phyloP scores from a whole-genome alignment of 2,329 filamentous ascomycete genomes.

The Aspergillus pseudoglaucus region DNA sequence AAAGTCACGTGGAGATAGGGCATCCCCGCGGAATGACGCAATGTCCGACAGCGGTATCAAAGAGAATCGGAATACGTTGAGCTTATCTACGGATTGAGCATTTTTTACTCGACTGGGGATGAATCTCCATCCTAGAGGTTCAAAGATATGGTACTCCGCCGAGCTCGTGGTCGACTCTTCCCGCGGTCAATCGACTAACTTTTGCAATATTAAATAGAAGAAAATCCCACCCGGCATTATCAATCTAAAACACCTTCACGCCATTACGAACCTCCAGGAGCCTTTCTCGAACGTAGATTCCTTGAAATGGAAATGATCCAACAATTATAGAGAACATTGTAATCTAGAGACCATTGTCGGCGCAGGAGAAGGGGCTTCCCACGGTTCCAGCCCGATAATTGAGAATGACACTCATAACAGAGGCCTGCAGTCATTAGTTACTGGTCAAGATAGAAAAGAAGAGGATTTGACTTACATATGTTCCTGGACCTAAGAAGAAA shows the following conservation, averaged over 20 bases:
- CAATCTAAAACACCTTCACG: not conserved
- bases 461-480: constrained; percentile 51
- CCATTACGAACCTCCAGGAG: not conserved
- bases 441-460: constrained; percentile 34
- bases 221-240: not conserved
- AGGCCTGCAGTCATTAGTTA: constrained; percentile 25
- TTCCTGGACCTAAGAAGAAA: constrained; percentile 76
- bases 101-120: too few species aligned
- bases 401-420: constrained; percentile 49
- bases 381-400: constrained; percentile 61
- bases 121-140: too few species aligned
- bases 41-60: constrained; percentile 1
- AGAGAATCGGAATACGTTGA: not conserved
- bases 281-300: not conserved
- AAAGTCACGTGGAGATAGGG: constrained; percentile 37
- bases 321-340: constrained; percentile 5
- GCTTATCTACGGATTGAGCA: not conserved
- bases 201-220: too few species aligned
- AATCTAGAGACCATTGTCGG: constrained; percentile 36
- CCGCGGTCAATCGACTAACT: not conserved
- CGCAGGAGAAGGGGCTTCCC: constrained; percentile 68
- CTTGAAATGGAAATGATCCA: not conserved
- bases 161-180: not conserved
- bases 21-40: constrained; percentile 10
- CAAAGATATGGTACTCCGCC: too few species aligned